A percentile compares a stretch with the other conserved stretches of the same genome.
Conservation (phyloP, 1,284 basidiomycete species). For the Tilletia setariae region DNA sequence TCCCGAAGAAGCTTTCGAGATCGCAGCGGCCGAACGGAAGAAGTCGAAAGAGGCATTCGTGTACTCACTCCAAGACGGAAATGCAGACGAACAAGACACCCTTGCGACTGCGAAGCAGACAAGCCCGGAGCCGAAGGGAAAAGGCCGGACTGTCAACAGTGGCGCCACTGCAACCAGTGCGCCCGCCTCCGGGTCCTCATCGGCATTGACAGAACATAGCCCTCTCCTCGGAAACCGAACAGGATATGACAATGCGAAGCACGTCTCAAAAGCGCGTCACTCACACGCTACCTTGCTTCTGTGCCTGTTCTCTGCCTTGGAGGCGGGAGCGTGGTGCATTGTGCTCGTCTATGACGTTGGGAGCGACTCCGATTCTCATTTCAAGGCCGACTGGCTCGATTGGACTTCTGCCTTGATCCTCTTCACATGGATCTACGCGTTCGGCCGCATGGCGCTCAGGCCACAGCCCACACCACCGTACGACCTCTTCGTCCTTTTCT, state of each 20-base stretch:
- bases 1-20: conserved; percentile 1
- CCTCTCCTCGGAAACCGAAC: conserved; percentile 4
- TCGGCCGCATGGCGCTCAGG: conserved; percentile 1
- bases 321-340: neutral
- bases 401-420: neutral
- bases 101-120: neutral
- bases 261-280: neutral
- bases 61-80: neutral
- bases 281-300: neutral
- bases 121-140: neutral
- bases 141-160: neutral
- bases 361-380: no score
- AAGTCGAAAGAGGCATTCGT: neutral
- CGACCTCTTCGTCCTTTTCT: conserved; percentile 4
- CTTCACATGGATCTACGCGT: conserved; percentile 4
- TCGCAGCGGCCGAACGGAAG: neutral
- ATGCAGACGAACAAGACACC: neutral
- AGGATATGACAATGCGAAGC: neutral
- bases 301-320: neutral
- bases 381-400: neutral
- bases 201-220: neutral
- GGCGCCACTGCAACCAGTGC: neutral
- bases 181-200: neutral
- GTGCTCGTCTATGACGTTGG: neutral
- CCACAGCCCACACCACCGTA: conserved; percentile 7